A percentile compares a stretch with the other conserved stretches of the same genome.
Evolutionary conservation across 169 alveolate genomes (phyloP).

Genomic region (Eimeria sp.): DNA sequence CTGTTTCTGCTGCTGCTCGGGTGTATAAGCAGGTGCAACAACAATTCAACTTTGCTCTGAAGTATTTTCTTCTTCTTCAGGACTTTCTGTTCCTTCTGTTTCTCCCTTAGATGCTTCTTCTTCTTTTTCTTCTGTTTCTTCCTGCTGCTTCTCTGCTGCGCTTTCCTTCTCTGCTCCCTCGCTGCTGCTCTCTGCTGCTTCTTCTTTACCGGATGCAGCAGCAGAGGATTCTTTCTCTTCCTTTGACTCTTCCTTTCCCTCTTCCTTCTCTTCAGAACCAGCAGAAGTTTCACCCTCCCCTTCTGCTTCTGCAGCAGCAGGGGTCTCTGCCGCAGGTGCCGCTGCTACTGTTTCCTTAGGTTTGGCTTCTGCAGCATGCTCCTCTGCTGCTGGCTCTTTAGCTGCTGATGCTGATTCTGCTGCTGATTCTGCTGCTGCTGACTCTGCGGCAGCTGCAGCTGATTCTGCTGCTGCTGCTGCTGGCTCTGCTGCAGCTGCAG

Average conservation of each 20-base stretch:
- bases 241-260: background rate
- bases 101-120: background rate
- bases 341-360: background rate
- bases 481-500: too few species aligned
- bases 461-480: background rate
- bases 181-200: background rate
- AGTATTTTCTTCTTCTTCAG: slow-evolving; percentile 1
- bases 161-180: background rate
- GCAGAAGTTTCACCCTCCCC: background rate
- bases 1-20: background rate
- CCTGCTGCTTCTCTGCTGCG: background rate
- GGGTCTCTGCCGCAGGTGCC: background rate
- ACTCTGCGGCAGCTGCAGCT: background rate
- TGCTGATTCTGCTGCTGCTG: slow-evolving; percentile 21
- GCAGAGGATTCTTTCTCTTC: background rate
- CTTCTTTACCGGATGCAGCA: background rate
- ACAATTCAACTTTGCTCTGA: background rate
- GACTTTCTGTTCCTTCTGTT: background rate
- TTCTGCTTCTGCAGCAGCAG: slow-evolving; percentile 14
- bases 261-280: background rate
- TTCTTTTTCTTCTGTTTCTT: slow-evolving; percentile 6
- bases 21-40: background rate
- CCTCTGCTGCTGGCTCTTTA: slow-evolving; percentile 11
- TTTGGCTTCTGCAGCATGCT: background rate
- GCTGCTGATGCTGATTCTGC: slow-evolving; percentile 23